phyloP scores from a whole-genome alignment of 106 monocot genomes.

The Cymbidium sinense region DNA sequence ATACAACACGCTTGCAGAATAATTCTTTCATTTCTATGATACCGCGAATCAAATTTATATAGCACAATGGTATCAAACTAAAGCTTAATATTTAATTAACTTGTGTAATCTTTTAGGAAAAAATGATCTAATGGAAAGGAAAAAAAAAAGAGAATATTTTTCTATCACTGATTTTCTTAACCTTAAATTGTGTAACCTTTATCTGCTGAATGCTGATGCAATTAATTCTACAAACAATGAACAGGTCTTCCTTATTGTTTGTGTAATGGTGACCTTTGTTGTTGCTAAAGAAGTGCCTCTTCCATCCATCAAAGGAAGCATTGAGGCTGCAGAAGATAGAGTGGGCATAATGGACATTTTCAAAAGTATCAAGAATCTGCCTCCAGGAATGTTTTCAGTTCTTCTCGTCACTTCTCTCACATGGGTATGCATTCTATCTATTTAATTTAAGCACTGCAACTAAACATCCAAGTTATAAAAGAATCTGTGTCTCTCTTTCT shows the following conservation, averaged over 20 bases:
- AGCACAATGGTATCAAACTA: too few relatives aligned
- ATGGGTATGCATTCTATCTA: constrained; percentile 32
- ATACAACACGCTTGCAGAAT: too few relatives aligned
- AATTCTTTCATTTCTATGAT: too few relatives aligned
- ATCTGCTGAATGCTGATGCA: not conserved
- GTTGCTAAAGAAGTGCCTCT: constrained; percentile 46
- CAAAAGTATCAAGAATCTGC: constrained; percentile 46
- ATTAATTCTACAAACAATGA: not conserved
- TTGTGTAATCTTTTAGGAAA: too few relatives aligned
- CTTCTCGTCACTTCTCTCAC: constrained; percentile 55
- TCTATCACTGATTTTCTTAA: too few relatives aligned
- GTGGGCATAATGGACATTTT: constrained; percentile 22
- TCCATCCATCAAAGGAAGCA: constrained; percentile 8
- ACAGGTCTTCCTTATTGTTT: constrained; percentile 39
- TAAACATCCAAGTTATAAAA: not conserved
- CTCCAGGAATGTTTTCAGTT: constrained; percentile 55
- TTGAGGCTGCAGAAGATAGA: constrained; percentile 6
- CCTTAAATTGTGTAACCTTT: not conserved
- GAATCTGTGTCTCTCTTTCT: not conserved
- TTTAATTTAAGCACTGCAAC: not conserved
- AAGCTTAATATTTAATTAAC: too few relatives aligned
- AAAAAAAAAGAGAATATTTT: too few relatives aligned
- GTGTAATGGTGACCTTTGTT: constrained; percentile 35
- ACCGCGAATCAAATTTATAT: too few relatives aligned
- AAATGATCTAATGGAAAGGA: too few relatives aligned